Conservation (phyloP, 2,329 filamentous ascomycete genomes). For the Teratosphaeria viscida region DNA sequence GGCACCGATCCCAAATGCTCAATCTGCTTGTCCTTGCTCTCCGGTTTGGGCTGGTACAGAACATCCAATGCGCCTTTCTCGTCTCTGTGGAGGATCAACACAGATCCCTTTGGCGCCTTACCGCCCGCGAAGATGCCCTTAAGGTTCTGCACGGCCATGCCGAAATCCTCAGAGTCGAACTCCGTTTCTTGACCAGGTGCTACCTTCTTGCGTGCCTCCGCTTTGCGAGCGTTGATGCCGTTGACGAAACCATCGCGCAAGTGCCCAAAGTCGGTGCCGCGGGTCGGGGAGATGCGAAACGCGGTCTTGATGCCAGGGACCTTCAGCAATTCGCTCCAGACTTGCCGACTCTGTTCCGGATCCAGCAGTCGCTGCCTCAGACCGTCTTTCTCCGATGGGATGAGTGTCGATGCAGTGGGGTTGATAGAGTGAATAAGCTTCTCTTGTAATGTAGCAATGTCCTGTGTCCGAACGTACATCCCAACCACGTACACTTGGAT, state of each 20-base stretch:
- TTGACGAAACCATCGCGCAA: constrained; percentile 84
- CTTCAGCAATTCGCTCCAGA: constrained; percentile 63
- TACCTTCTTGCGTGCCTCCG: constrained; percentile 41
- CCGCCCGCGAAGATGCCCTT: constrained; percentile 68
- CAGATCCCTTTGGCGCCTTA: constrained; percentile 68
- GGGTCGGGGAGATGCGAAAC: constrained; percentile 77
- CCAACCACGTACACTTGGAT: constrained; percentile 95
- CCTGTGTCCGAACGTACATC: constrained; percentile 75
- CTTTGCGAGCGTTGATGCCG: constrained; percentile 64
- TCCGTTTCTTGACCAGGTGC: constrained; percentile 29
- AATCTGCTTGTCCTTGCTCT: constrained; percentile 24
- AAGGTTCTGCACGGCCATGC: constrained; percentile 63
- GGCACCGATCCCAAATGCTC: constrained; percentile 57
- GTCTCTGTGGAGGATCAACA: constrained; percentile 63
- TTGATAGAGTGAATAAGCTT: constrained; percentile 67
- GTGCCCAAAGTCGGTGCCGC: constrained; percentile 90
- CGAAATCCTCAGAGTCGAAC: constrained; percentile 66
- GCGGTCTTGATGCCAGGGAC: constrained; percentile 61
- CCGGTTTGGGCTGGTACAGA: constrained; percentile 48
- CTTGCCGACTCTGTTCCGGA: constrained; percentile 53
- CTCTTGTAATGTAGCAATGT: constrained; percentile 70
- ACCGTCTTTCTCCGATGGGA: constrained; percentile 67
- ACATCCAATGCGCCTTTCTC: constrained; percentile 55
- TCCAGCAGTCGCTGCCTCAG: constrained; percentile 62
- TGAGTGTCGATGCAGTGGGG: constrained; percentile 67